Base-by-base conservation (phyloP, 2,329 filamentous ascomycete species). In the Aspergillus hiratsukae region DNA sequence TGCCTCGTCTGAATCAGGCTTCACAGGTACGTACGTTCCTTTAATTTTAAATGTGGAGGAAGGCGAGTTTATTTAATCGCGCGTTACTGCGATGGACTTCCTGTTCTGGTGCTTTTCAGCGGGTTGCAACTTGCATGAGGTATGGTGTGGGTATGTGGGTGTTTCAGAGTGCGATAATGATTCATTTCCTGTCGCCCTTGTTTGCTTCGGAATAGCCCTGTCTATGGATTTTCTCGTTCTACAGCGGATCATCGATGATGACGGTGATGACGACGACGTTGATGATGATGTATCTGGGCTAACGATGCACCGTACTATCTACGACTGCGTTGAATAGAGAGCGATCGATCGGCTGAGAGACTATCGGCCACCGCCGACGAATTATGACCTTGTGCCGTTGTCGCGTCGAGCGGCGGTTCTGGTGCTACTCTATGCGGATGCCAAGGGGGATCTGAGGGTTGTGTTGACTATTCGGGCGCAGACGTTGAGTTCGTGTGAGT, bases 381-480 rank as follows among this genome's bases (percentile, higher is more conserved):
- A 76, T 59, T 87, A 83, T 73, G 74, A 78, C 61, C 75, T 77
- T 51, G 79, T 84, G 45, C 84, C 84, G 1, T 67, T 85, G 8
- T 78, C 76, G 14, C 84, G 90, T 59, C 85, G 91, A 62, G 93
- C 93, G 14, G 92, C 93, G 25, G 93, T 97, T 43, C 77, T 97
- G 53, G 82, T 97, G 50, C 81, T 97, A 52, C 82, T 97, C 1
- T 97, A 94, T 71, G 90, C 91, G 37, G 93, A 97, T 73, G 82
- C 83, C 46, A 80, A 82, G 60, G 93, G 93, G 43, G 89, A 96
- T 63, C 77, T 97, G 57, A 83, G 81, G 59, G 82, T 86, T 9
- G 82, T 87, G 17, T 76, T 87, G 52, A 87, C 84, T 3, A 85
- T 87, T 69, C 78, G 84, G 56, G 80, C 83, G 49, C 80, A 79